These are phyloP conservation scores for Endotrypanum monterogeii DNA, from an alignment of 208 protist species.

Conservation along the genomic window DNA sequence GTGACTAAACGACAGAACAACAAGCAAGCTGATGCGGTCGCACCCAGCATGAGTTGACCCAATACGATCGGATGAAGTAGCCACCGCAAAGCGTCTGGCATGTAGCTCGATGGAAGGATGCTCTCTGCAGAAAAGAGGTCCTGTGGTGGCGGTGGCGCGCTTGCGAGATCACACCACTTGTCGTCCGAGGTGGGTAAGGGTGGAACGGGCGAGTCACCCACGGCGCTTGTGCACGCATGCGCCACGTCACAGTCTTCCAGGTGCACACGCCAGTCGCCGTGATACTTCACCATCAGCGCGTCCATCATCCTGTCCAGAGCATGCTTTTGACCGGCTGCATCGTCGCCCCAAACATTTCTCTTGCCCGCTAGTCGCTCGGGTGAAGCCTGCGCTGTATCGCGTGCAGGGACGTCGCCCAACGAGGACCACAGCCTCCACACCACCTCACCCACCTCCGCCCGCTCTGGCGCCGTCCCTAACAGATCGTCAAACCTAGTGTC, in stretches of 20 bases:
- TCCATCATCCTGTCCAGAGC: neutral
- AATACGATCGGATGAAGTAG: constrained; percentile 8
- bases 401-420: neutral
- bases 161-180: neutral
- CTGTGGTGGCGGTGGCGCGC: neutral
- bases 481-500: constrained; percentile 4
- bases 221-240: neutral
- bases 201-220: neutral
- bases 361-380: too few species aligned
- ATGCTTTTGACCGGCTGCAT: neutral
- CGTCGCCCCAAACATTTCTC: neutral
- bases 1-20: neutral
- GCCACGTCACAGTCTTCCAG: neutral
- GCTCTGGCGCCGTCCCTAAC: constrained; percentile 23
- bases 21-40: neutral
- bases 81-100: neutral
- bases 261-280: constrained; percentile 13
- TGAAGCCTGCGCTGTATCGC: neutral
- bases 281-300: constrained; percentile 7
- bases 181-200: neutral
- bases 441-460: constrained; percentile 9
- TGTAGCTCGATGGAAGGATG: neutral
- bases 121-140: neutral
- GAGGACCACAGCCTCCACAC: constrained; percentile 21
- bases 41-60: neutral